These are phyloP conservation scores for Cinchona pubescens DNA, from an alignment of 257 asterid genomes.

Conservation along the genomic window DNA sequence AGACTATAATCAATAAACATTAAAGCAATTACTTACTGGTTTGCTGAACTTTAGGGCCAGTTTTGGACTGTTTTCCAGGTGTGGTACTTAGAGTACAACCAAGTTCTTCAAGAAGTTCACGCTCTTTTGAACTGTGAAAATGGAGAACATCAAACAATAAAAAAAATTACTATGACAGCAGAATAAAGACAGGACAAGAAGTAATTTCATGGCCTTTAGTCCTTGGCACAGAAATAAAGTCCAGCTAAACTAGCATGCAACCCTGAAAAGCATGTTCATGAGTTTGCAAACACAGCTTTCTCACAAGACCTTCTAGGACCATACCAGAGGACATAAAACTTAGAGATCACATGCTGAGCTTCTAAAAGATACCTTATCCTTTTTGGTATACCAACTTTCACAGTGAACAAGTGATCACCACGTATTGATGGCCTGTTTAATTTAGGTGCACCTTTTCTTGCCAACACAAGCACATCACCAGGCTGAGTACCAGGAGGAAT, in stretches of 20 bases:
- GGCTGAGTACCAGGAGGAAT: conserved; percentile 99
- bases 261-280: neutral
- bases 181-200: neutral
- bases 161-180: neutral
- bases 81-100: conserved; percentile 58
- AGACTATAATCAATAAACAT: conserved; percentile 2
- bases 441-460: conserved; percentile 95
- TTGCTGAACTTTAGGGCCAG: conserved; percentile 61
- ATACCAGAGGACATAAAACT: neutral
- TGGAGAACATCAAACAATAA: neutral
- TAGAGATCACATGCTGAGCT: neutral
- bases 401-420: conserved; percentile 89
- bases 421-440: conserved; percentile 92
- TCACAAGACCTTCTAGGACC: neutral
- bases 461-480: conserved; percentile 93
- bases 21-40: conserved; percentile 47
- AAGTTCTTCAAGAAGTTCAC: conserved; percentile 85
- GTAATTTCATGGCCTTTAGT: neutral
- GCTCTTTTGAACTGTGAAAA: conserved; percentile 61
- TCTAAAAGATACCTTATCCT: conserved; percentile 57
- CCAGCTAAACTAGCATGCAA: neutral
- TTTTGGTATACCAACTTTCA: conserved; percentile 88
- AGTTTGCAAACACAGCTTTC: neutral
- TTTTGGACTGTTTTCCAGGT: conserved; percentile 54
- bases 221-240: neutral